Base-by-base conservation (phyloP, 2,329 filamentous ascomycete genomes). In the Fusarium acutatum region DNA sequence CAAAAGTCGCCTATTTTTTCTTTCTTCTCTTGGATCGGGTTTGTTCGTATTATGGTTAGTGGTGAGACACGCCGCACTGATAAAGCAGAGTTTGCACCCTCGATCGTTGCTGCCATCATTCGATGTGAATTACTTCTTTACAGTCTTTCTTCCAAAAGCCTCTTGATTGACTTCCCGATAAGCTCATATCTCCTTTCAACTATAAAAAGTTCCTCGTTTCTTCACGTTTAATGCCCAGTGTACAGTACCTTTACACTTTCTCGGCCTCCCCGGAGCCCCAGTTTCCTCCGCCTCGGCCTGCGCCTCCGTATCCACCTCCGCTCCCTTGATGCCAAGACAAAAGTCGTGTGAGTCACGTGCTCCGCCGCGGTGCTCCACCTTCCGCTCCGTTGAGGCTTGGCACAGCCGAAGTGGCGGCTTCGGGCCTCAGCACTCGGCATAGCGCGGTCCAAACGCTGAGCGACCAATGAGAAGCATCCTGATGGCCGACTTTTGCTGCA, bases 311-410 rank as follows among this genome's bases (percentile, higher is more conserved):
- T 53, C 47, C 44, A 46, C 50, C 53, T 74, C 71, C 67, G 58
- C 59, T 52, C 30, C 43, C 35, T 40, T 22, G 14, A 56, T 41
- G 57, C 61, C 60, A 66, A 67, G 68, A 53, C 24, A 37, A 71
- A 38, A n/a, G 60, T 72, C 64, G 34, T 69, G 69, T 60, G 53
- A 69, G 71, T 77, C 75, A 77, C 75, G 75, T 77, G 75, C 65
- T 71, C 73, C 75, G 75, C 73, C 44, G 52, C 70, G 64, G 64
- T 30, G 50, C 38, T 37, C 60, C 72, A 60, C 64, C 59, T 54
- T 60, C 72, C 69, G 67, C 71, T 66, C 71, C 66, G 71, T 64
- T 34, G 60, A 64, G 41, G 32, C 64, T 67, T 64, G 58, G 59
- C 66, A 44, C 44, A 63, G 14, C 43, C 46, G 41, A 72, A 69